phyloP scores from a whole-genome alignment of 371 early-diverging fungal genomes.

The Capillidium heterosporum region DNA sequence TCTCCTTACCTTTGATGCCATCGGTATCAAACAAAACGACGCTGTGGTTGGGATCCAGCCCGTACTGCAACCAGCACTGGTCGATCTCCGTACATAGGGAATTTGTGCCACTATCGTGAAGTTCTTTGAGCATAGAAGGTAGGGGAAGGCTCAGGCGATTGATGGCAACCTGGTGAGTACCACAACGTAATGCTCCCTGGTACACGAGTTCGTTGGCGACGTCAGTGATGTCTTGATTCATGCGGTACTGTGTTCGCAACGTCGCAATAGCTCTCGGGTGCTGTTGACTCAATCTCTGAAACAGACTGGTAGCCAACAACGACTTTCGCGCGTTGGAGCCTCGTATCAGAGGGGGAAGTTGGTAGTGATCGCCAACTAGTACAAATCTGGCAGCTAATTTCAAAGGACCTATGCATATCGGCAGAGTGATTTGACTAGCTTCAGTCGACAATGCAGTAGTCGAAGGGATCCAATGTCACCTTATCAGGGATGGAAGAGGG shows the following conservation, averaged over 20 bases:
- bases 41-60: slow-evolving; percentile 14
- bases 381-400: slow-evolving; percentile 70
- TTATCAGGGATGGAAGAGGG: slow-evolving; percentile 40
- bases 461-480: no score
- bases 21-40: slow-evolving; percentile 81
- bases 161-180: slow-evolving; percentile 37
- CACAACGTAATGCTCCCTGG: slow-evolving; percentile 57
- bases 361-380: slow-evolving; percentile 96
- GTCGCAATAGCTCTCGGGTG: slow-evolving; percentile 58
- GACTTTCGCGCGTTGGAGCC: slow-evolving; percentile 23
- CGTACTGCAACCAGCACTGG: not conserved
- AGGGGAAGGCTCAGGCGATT: slow-evolving; percentile 26
- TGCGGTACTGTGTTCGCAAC: slow-evolving; percentile 90
- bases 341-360: slow-evolving; percentile 88
- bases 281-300: slow-evolving; percentile 56
- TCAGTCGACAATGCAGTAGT: slow-evolving; percentile 97
- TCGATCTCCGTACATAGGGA: not conserved
- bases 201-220: slow-evolving; percentile 79
- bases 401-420: slow-evolving; percentile 84
- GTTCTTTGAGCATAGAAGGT: slow-evolving; percentile 10
- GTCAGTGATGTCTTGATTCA: slow-evolving; percentile 86
- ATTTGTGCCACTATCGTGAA: not conserved
- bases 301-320: slow-evolving; percentile 45
- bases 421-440: slow-evolving; percentile 93
- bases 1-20: slow-evolving; percentile 34